Base-by-base conservation (phyloP, 148 eudicot species). In the Cornus kousa region DNA sequence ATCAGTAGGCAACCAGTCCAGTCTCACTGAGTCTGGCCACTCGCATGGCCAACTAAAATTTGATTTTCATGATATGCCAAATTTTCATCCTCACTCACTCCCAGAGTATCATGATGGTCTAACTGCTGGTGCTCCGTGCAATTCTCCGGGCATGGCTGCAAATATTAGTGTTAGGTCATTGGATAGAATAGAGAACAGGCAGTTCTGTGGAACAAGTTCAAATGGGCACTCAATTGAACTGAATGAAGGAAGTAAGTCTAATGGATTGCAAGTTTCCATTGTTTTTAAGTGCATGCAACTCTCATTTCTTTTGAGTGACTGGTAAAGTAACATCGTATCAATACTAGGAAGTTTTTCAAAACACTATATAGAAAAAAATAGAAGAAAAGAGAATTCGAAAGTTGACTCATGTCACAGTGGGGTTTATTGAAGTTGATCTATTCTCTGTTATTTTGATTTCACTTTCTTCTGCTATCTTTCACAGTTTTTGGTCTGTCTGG, bases 11-110 rank as follows among this genome's bases (percentile, higher is more conserved):
- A 88, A 66, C 53, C 89, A 85, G 74, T 80, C 90, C 69, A 83
- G 74, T 80, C 24, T 87, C 70, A 70, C 85, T 53, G 87, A 87
- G 64, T 72, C 89, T 73, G 76, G 83, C 57, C 86, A 78, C 71
- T 80, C 84, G 50, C 82, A 68, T 66, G 77, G 72, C 77, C 89
- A 85, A 68, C 75, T 75, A 48, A 85, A 82, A 23, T 79, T 79
- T 79, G 90, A 84, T 73, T 80, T 81, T 19, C 87, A 70, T 22
- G 87, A 85, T 60, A 35, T 75, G 67, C 76, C 77, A 31, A 80
- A 64, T 77, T 85, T 88, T 82, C 86, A 87, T 86, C 91, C 91
- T 79, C 88, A 85, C 85, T 91, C 97, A 33, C 87, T 83, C 43
- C 92, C 94, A 5, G 91, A 85, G 35, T 86, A 85, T 80, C 87